Percentiles rank a stretch among this genome's conserved stretches.
Conservation (phyloP, 2,329 filamentous ascomycete genomes). For the Alternaria rosae region DNA sequence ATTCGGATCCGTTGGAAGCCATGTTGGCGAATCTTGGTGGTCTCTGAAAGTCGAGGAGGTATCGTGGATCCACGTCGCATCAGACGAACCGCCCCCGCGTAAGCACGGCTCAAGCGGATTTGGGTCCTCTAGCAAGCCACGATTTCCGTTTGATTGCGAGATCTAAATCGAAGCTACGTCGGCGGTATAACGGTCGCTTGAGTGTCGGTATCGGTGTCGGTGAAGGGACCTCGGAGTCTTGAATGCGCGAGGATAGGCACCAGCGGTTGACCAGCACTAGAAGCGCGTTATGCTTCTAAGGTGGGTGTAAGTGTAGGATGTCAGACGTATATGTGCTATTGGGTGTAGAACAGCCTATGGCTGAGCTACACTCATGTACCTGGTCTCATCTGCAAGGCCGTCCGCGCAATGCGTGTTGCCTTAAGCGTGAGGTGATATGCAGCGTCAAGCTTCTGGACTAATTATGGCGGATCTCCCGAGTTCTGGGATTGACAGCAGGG, state of each 20-base stretch:
- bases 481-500: constrained; percentile 9
- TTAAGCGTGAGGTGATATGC: constrained; percentile 25
- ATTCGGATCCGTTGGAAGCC: constrained; percentile 42
- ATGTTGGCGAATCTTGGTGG: constrained; percentile 26
- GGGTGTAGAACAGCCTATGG: constrained; percentile 11
- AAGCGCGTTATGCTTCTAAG: constrained; percentile 8
- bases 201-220: background rate
- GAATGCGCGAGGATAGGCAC: constrained; percentile 15
- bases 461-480: constrained; percentile 35
- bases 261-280: constrained; percentile 10
- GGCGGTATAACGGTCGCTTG: constrained; percentile 2
- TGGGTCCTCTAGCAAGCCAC: background rate
- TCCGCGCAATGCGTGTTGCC: constrained; percentile 29
- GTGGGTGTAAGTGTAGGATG: background rate
- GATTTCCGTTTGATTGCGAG: background rate
- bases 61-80: constrained; percentile 12
- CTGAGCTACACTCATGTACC: constrained; percentile 20
- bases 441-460: constrained; percentile 32
- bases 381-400: constrained; percentile 24
- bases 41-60: constrained; percentile 9
- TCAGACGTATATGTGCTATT: constrained; percentile 9
- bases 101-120: constrained; percentile 21
- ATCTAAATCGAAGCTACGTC: background rate
- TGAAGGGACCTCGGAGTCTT: constrained; percentile 1
- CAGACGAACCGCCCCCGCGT: constrained; percentile 20